Evolutionary conservation across 2,329 filamentous ascomycete species (phyloP), one percentile per base, ranked within the genome.

Genomic region (Lasiodiplodia sp.): DNA sequence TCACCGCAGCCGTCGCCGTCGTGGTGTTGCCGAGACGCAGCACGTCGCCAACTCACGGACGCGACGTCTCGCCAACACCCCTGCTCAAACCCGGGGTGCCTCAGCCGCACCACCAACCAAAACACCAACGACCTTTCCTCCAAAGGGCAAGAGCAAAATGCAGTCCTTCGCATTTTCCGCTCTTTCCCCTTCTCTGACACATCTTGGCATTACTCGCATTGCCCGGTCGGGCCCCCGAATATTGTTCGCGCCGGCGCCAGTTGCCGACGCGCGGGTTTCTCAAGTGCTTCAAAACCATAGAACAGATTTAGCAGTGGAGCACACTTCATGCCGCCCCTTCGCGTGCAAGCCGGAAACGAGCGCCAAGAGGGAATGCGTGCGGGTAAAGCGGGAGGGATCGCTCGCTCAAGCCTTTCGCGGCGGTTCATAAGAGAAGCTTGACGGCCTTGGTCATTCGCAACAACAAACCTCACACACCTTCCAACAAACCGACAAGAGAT

Each of bases 121-220:
- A 62, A 62, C 58, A 62, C 31, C 58, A 64, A 28, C 14, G 12
- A 2, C 25, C 18, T 23, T 23, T 21, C 7, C 28, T 51, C 47
- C 60, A 64, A 52, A 64, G 21, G 28, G 47, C 44, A 47, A 44
- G 23, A 51, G 25, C 25, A 62, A 62, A 62, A 38, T 64, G n/a
- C 12, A 12, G 25, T 23, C 44, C 28, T 47, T 47, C 12, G 21
- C 40, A 49, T 62, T 34, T 21, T 28, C 4, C 25, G 1, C 16
- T 21, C 25, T 16, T 4, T 34, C 23, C 6, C 25, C 31, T 31
- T 63, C 44, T 51, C 58, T 51, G 49, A 64, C 60, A 12, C 12
- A 28, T 5, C 60, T 64, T 64, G 60, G 60, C 60, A n/a, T n/a
- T n/a, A n/a, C 37, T 23, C 47, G 58, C 58, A 49, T 62, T 49